Conservation (phyloP, 179 eudicot species). For the Pouteria campechiana region DNA sequence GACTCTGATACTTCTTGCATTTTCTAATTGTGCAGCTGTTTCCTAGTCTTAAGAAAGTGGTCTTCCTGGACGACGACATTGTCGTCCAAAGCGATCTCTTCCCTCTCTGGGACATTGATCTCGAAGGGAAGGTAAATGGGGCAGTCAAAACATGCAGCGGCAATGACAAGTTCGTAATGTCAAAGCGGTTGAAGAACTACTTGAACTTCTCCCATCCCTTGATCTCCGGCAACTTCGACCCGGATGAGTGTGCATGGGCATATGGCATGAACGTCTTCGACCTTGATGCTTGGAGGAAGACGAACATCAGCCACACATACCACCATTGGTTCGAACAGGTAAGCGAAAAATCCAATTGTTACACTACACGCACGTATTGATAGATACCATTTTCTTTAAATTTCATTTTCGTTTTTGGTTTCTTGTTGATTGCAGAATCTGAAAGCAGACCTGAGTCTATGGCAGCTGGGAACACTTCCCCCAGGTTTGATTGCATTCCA, state of each 20-base stretch:
- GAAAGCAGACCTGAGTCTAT: conserved; percentile 86
- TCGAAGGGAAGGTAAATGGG: conserved; percentile 88
- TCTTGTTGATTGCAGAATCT: conserved; percentile 48
- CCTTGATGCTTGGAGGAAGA: conserved; percentile 79
- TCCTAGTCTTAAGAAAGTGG: conserved; percentile 77
- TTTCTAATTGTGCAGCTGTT: conserved; percentile 51
- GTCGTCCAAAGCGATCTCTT: conserved; percentile 82
- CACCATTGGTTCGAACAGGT: conserved; percentile 82
- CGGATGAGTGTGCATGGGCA: conserved; percentile 94
- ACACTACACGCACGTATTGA: background rate
- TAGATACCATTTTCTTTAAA: too few relatives aligned
- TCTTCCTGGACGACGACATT: conserved; percentile 86
- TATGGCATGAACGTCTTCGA: conserved; percentile 94
- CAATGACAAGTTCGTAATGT: conserved; percentile 77
- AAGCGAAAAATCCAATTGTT: background rate
- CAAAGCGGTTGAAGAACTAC: conserved; percentile 73
- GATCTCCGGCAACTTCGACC: conserved; percentile 45
- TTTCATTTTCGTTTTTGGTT: too few relatives aligned
- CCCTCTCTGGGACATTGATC: conserved; percentile 85
- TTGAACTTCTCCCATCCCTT: conserved; percentile 87
- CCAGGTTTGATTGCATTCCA: conserved; percentile 92
- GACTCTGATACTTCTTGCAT: background rate
- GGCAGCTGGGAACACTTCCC: conserved; percentile 95
- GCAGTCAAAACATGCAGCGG: conserved; percentile 93
- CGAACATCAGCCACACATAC: conserved; percentile 64